Evolutionary conservation across 2,329 filamentous ascomycete species (phyloP).

Genomic region (Monilinia vaccinii-corymbosi): DNA sequence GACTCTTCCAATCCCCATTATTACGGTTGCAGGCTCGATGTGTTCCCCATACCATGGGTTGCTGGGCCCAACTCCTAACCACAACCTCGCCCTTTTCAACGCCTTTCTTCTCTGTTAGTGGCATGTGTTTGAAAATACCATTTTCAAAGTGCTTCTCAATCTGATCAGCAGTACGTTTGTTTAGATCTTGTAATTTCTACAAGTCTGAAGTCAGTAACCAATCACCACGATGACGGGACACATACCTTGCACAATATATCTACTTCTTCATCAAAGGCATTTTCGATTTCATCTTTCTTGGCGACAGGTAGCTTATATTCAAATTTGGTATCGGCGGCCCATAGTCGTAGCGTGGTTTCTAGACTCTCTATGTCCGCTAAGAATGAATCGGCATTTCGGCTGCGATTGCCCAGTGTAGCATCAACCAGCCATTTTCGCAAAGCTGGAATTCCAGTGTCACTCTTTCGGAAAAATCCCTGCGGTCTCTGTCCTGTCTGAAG

Average conservation of each 20-base stretch:
- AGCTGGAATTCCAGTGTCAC: slow-evolving; percentile 11
- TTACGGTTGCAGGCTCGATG: slow-evolving; percentile 12
- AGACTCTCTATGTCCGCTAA: slow-evolving; percentile 14
- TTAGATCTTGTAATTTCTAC: slow-evolving; percentile 4
- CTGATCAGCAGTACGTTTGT: not conserved
- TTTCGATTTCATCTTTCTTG: not conserved
- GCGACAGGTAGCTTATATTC: slow-evolving; percentile 11
- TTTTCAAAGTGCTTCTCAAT: not conserved
- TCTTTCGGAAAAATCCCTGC: slow-evolving; percentile 8
- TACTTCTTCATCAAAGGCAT: not conserved
- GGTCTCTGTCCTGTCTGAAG: not conserved
- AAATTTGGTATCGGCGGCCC: slow-evolving; percentile 11
- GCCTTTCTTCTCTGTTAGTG: slow-evolving; percentile 1
- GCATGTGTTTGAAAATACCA: slow-evolving; percentile 7
- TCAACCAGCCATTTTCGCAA: slow-evolving; percentile 13
- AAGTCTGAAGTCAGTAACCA: not conserved
- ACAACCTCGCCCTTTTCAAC: not conserved
- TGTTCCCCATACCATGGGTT: slow-evolving; percentile 11
- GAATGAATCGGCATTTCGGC: slow-evolving; percentile 12
- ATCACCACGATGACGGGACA: not conserved
- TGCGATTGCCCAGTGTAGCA: slow-evolving; percentile 11
- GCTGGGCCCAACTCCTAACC: slow-evolving; percentile 1
- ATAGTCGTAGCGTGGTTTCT: slow-evolving; percentile 9
- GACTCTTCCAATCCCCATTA: slow-evolving; percentile 10
- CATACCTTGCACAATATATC: slow-evolving; percentile 7